Evolutionary conservation across 495 filamentous ascomycete species (phyloP), one percentile per base, ranked within the genome.

Genomic region (Trichocladium antarcticum): DNA sequence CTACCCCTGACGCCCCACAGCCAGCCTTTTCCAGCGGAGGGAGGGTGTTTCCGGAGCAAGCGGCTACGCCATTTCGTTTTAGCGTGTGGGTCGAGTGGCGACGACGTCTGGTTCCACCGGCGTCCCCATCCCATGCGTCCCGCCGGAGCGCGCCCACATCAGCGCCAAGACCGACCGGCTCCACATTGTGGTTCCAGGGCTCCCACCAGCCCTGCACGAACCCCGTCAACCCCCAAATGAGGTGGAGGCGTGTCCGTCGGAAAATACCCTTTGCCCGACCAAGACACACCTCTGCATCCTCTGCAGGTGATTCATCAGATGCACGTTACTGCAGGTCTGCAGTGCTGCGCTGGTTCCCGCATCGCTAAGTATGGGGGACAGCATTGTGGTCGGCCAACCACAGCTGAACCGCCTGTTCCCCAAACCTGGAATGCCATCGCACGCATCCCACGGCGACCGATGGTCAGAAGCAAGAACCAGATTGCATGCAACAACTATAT

Each of bases 1-100:
- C 50, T 55, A 55, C 55, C 20, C 32, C 20, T 22, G 7, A 1
- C 38, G 46, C 34, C 49, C 54, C 48, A 55, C 53, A 47, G 41
- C 40, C 53, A 55, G 46, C 56, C 46, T 54, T 44, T 37, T 47
- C 45, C 35, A 49, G 49, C 52, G 59, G 38, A 36, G 31, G 50
- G 50, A 56, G 56, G 54, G 58, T 44, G 61, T 64, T 57, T 59
- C 59, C 58, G 56, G 61, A 64, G 54, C 42, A 48, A 62, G 61
- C 61, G 59, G 56, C 57, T 57, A 56, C 50, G 50, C 60, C 58
- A 61, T 57, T 62, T 60, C 42, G 47, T 51, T 55, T 58, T 60
- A 49, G 51, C 37, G 40, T 45, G 51, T 55, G 57, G 49, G 52
- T 38, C 44, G 39, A 44, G 60, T 62, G 59, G 59, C 59, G 54